Base-by-base conservation (phyloP, 371 early-diverging fungal genomes). In the Rhizopus delemar region DNA sequence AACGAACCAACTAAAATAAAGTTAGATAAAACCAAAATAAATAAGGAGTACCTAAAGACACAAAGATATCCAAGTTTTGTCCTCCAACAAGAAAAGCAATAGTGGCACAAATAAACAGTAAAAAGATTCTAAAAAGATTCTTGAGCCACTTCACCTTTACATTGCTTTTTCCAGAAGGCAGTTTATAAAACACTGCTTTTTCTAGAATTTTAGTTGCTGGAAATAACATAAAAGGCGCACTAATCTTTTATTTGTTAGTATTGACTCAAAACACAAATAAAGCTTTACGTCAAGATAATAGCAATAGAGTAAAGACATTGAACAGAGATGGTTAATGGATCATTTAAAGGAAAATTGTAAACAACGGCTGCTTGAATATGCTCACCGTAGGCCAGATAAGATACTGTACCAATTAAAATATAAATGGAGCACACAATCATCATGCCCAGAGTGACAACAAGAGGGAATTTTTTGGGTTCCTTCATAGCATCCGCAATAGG, bases 181-280 rank as follows among this genome's bases (percentile, higher is more conserved):
- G 51, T 31, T 71, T 62, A n/a, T 61, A 64, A 54, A 82, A 81
- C 33, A 80, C 33, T n/a, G 69, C 77, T 28, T 80, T 73, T 65
- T 92, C 93, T 36, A 88, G 53, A 59, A 91, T 92, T 41, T 81
- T 75, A 51, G 86, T 83, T 12, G 88, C 84, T 9, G 93, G 91
- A 62, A 88, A 93, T 49, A 90, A 68, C 63, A 82, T 82, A 32
- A 91, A 64, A 7, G 93, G 91, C 0, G 78, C 69, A 11, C 59
- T 60, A 51, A 50, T 32, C 9, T 32, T n/a, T 15, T 28, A 9
- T 28, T 36, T 12, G n/a, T 53, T 12, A 41, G 31, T 34, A 31
- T 41, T 41, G 4, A 13, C 31, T n/a, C 13, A 29, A 2, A n/a
- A 53, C 6, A 6, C 3, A n/a, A n/a, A 32, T 29, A 12, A n/a